phyloP scores from a whole-genome alignment of 2,329 filamentous ascomycete species.

The Coniochaeta sp. region DNA sequence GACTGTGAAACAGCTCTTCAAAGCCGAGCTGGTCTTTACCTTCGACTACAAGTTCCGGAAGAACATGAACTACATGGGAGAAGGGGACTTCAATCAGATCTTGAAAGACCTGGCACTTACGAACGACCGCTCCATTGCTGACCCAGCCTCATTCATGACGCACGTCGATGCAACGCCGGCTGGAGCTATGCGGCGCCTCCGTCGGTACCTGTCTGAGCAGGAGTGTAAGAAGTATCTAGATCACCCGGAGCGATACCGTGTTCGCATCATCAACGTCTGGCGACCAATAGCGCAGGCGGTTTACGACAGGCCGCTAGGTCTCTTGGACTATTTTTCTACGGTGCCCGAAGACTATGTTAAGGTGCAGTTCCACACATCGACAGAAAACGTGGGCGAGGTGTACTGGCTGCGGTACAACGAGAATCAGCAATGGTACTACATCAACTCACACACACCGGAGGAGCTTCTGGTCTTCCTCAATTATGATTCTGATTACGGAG shows the following conservation, averaged over 20 bases:
- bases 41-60: constrained; percentile 3
- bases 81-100: constrained; percentile 3
- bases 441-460: constrained; percentile 1
- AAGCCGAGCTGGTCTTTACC: not conserved
- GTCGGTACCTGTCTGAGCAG: not conserved
- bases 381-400: constrained; percentile 1
- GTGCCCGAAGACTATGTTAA: constrained; percentile 1
- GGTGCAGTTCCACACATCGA: constrained; percentile 1
- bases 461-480: not conserved
- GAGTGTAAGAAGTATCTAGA: not conserved
- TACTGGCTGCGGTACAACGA: constrained; percentile 2
- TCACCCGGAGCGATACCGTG: not conserved
- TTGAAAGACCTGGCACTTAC: constrained; percentile 1
- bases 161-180: constrained; percentile 1
- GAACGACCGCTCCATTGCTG: constrained; percentile 1
- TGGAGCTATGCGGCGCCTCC: not conserved
- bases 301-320: constrained; percentile 4
- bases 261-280: constrained; percentile 8
- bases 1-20: not conserved
- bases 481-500: constrained; percentile 1
- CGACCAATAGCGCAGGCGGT: constrained; percentile 5
- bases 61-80: constrained; percentile 3
- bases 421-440: constrained; percentile 1
- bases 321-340: not conserved
- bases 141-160: constrained; percentile 1